phyloP scores from a whole-genome alignment of 2,329 filamentous ascomycete species.

The Fusarium udum region DNA sequence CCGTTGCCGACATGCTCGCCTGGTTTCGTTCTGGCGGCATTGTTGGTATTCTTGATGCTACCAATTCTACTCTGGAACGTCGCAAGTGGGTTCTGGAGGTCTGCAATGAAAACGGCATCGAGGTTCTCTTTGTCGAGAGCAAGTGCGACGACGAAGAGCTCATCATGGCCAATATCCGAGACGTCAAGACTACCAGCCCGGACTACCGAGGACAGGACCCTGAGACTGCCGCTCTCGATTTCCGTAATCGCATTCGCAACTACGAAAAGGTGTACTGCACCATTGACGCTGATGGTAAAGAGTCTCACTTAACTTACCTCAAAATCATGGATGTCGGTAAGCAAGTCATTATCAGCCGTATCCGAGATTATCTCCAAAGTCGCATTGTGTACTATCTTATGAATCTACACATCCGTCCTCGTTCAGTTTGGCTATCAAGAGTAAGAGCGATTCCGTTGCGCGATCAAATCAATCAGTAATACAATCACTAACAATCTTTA shows the following conservation, averaged over 20 bases:
- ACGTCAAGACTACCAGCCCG: constrained; percentile 95
- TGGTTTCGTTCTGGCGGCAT: constrained; percentile 88
- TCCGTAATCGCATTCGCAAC: constrained; percentile 92
- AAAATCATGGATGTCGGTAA: constrained; percentile 97
- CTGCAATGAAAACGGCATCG: constrained; percentile 79
- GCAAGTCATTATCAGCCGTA: constrained; percentile 97
- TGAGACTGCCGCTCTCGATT: constrained; percentile 88
- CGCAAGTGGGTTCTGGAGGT: constrained; percentile 90
- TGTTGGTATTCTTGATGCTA: constrained; percentile 94
- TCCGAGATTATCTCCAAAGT: constrained; percentile 95
- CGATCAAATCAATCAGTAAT: constrained; percentile 1
- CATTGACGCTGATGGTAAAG: constrained; percentile 81
- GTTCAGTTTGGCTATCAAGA: constrained; percentile 95
- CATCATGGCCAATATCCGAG: constrained; percentile 97
- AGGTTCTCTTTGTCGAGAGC: constrained; percentile 95
- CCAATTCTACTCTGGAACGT: constrained; percentile 91
- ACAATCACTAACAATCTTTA: constrained; percentile 7
- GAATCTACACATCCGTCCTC: constrained; percentile 96
- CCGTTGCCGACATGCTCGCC: constrained; percentile 89
- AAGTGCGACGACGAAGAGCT: constrained; percentile 95
- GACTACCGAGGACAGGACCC: constrained; percentile 96
- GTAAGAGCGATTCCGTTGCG: constrained; percentile 60
- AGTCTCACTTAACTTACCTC: constrained; percentile 89
- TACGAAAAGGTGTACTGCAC: constrained; percentile 98
- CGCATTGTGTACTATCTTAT: constrained; percentile 98